Conservation (phyloP, 1,139 yeast genomes). For the Hyphopichia fennica region DNA sequence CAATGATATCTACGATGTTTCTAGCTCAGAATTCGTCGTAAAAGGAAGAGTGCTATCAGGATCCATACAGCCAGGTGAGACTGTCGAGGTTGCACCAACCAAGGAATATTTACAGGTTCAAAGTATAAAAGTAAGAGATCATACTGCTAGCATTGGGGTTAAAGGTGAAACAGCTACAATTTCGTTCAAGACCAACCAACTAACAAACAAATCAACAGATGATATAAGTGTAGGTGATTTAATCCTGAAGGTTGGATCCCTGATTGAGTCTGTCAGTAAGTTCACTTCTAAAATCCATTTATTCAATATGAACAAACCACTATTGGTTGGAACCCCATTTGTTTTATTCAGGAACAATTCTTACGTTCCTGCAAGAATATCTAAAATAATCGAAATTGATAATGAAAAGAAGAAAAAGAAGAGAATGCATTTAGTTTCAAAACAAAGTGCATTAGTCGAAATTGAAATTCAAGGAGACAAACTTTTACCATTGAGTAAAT, state of each 20-base stretch:
- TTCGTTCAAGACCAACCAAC: constrained; percentile 47
- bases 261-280: constrained; percentile 47
- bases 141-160: constrained; percentile 46
- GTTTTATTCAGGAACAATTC: constrained; percentile 80
- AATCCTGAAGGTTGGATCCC: constrained; percentile 49
- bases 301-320: constrained; percentile 72
- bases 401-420: constrained; percentile 44
- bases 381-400: constrained; percentile 52
- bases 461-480: constrained; percentile 57
- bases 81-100: constrained; percentile 59
- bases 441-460: constrained; percentile 71
- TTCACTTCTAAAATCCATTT: constrained; percentile 61
- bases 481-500: constrained; percentile 62
- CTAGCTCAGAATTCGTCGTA: constrained; percentile 46
- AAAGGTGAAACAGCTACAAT: constrained; percentile 72
- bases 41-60: constrained; percentile 80
- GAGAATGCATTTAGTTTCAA: constrained; percentile 70
- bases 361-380: constrained; percentile 71
- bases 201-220: constrained; percentile 51
- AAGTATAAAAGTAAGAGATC: constrained; percentile 25
- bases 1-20: constrained; percentile 43
- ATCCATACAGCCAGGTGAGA: constrained; percentile 72
- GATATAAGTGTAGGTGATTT: constrained; percentile 67
- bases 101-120: constrained; percentile 36
- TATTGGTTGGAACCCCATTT: constrained; percentile 81